These are phyloP conservation scores for Acanthamoeba lenticulata DNA, from an alignment of 208 protist genomes.

Conservation along the genomic window DNA sequence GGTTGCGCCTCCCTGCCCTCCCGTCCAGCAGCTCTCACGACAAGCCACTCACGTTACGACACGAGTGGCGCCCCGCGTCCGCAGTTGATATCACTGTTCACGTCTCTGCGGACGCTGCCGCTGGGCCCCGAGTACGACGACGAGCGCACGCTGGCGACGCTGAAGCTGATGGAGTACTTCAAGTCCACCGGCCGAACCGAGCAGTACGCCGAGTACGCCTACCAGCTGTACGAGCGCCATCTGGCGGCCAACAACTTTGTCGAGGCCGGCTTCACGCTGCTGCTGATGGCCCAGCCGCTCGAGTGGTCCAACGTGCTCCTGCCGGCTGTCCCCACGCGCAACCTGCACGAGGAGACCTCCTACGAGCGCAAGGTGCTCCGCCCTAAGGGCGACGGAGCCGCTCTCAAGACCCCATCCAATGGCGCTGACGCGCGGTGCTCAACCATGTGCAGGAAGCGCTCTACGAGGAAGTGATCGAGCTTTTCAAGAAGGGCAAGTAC, in stretches of 20 bases:
- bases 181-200: conserved; percentile 78
- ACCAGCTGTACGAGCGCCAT: conserved; percentile 15
- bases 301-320: conserved; percentile 69
- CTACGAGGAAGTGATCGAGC: conserved; percentile 68
- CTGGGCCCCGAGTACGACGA: conserved; percentile 72
- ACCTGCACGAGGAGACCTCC: not conserved
- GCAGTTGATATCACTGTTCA: conserved; percentile 42
- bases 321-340: not conserved
- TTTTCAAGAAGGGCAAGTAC: conserved; percentile 77
- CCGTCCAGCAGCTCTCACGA: not conserved
- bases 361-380: conserved; percentile 62
- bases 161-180: conserved; percentile 80
- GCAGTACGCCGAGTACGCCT: conserved; percentile 76
- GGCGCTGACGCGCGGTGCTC: no score
- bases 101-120: conserved; percentile 10
- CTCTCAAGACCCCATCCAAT: no score
- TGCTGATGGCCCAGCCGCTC: conserved; percentile 75
- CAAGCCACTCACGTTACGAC: not conserved
- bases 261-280: conserved; percentile 78
- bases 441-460: not conserved
- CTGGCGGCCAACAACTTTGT: not conserved
- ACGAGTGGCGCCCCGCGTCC: not conserved
- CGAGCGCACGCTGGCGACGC: conserved; percentile 74
- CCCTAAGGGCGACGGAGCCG: no score
- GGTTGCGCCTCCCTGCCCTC: not conserved